Evolutionary conservation across 139 green algal genomes (phyloP), one percentile per base, ranked within the genome.

Genomic region (Chlorella sp.): DNA sequence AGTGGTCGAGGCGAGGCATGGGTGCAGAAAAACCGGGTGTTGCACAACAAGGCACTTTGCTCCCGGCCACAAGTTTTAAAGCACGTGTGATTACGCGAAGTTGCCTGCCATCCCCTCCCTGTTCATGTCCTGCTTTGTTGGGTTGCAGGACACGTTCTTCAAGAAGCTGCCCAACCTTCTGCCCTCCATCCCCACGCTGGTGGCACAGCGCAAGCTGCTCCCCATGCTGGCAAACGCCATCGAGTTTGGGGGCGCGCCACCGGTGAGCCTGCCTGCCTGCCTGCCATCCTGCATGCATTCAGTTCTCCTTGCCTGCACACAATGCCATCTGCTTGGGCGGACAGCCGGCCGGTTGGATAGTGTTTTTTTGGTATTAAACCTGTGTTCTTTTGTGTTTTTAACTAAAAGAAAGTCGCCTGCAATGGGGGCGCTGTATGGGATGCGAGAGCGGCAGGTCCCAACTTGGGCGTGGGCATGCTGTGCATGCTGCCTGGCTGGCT

Each of bases 241-340:
- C 14, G 96, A 98, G 93, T 99, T 97, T 91, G 98, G 97, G 9
- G 96, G 96, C 16, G 97, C 98, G 21, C 96, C 97, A 5, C 91
- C 97, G 1, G 82, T 88, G 68, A 68, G 84, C 16, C 1, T 60
- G n/a, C 14, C 5, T 37, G 39, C 28, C 32, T 32, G 26, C 4
- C 26, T 76, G 68, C 68, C 26, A 12, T 4, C 68, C 68, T 32
- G 4, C 26, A 30, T 5, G 16, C 26, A 32, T 32, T n/a, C n/a
- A n/a, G n/a, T n/a, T n/a, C n/a, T n/a, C n/a, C n/a, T n/a, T n/a
- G n/a, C n/a, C n/a, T n/a, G n/a, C n/a, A n/a, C n/a, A n/a, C n/a
- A n/a, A n/a, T n/a, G n/a, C n/a, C n/a, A 76, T 12, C 26, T 30
- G 22, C 24, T 14, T 73, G 22, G 2, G 22, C 19, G 66, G 66